Percentiles rank a stretch among this genome's conserved stretches.
phyloP scores from a whole-genome alignment of 768 basidiomycete species.

The Saitozyma sp. region DNA sequence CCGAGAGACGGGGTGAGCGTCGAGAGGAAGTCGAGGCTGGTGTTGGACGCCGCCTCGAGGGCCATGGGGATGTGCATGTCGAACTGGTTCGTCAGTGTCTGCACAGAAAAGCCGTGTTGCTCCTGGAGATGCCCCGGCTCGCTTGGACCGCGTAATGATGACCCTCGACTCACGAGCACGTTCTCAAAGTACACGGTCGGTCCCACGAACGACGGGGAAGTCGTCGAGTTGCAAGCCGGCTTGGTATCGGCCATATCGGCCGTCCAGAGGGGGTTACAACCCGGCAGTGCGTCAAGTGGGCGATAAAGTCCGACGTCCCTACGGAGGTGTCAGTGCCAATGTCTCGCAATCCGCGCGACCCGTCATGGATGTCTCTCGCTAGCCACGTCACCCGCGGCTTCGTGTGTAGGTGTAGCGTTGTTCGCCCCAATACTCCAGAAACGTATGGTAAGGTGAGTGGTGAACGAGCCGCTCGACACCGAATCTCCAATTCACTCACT shows the following conservation, averaged over 20 bases:
- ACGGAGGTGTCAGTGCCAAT: conserved; percentile 4
- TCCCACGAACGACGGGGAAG: conserved; percentile 17
- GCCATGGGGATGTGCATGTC: conserved; percentile 23
- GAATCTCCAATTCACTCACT: conserved; percentile 28
- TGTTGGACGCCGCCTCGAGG: conserved; percentile 1
- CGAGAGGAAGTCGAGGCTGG: not conserved
- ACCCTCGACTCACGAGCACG: conserved; percentile 20
- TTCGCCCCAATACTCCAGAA: too few species aligned
- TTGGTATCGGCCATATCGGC: conserved; percentile 15
- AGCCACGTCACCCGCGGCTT: too few species aligned
- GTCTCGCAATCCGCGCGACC: not conserved
- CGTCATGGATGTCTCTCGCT: not conserved
- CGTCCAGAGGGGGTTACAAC: conserved; percentile 45
- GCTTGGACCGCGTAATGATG: not conserved
- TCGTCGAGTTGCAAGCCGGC: conserved; percentile 17
- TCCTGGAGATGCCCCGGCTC: not conserved
- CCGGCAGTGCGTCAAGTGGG: conserved; percentile 34
- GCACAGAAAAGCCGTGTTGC: too few species aligned
- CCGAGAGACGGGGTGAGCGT: conserved; percentile 19
- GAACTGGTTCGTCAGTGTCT: conserved; percentile 4
- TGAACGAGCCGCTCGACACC: too few species aligned
- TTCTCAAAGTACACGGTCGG: conserved; percentile 38
- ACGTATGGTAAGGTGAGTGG: too few species aligned
- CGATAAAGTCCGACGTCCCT: conserved; percentile 40
- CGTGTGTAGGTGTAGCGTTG: too few species aligned